phyloP scores from a whole-genome alignment of 1,139 yeast species.

The Taphrina sp. region DNA sequence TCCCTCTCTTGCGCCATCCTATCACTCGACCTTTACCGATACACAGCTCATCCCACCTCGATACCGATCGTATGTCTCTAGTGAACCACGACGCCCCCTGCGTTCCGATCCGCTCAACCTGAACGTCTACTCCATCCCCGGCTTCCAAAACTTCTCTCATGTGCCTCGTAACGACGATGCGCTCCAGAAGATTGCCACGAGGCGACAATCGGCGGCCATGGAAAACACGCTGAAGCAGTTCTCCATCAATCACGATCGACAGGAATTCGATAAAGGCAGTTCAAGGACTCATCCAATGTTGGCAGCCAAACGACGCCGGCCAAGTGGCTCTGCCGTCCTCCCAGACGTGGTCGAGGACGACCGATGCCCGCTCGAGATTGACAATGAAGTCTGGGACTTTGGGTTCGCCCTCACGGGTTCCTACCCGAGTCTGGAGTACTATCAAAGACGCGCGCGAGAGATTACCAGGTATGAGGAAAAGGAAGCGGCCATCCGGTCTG shows the following conservation, averaged over 20 bases:
- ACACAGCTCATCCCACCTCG: slow-evolving; percentile 11
- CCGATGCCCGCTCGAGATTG: slow-evolving; percentile 5
- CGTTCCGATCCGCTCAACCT: not conserved
- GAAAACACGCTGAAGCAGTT: slow-evolving; percentile 18
- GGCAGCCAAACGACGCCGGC: slow-evolving; percentile 1
- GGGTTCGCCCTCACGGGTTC: slow-evolving; percentile 15
- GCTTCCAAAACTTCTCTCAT: slow-evolving; percentile 7
- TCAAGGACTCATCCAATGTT: slow-evolving; percentile 13
- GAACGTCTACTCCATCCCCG: slow-evolving; percentile 6
- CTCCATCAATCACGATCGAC: slow-evolving; percentile 16
- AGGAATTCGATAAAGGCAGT: slow-evolving; percentile 13
- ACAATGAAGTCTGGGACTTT: slow-evolving; percentile 17
- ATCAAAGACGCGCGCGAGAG: slow-evolving; percentile 1
- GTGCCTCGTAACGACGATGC: slow-evolving; percentile 20
- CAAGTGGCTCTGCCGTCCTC: not conserved
- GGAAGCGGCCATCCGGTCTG: slow-evolving; percentile 14
- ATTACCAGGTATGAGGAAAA: slow-evolving; percentile 11
- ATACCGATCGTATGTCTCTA: not conserved
- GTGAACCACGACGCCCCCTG: not conserved
- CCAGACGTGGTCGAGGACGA: not conserved
- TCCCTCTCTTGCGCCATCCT: slow-evolving; percentile 12
- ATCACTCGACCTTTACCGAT: slow-evolving; percentile 13
- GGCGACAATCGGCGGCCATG: slow-evolving; percentile 8
- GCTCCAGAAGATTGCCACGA: slow-evolving; percentile 11
- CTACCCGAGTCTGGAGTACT: slow-evolving; percentile 2